A percentile compares a stretch with the other conserved stretches of the same genome.
phyloP scores from a whole-genome alignment of 2,329 filamentous ascomycete genomes.

The Aureobasidium sp. region DNA sequence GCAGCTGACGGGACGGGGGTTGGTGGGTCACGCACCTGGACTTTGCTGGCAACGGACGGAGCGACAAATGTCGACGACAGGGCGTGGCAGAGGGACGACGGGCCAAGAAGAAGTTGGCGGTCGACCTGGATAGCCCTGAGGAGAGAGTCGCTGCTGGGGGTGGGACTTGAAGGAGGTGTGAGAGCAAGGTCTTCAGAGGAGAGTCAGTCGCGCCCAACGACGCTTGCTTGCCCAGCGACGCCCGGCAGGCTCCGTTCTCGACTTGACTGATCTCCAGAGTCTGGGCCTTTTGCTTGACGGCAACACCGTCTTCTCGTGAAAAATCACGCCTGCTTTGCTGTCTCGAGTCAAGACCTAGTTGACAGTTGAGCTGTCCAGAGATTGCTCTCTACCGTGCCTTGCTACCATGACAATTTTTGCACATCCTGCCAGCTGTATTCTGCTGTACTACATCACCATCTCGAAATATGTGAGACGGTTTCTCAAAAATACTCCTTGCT shows the following conservation, averaged over 20 bases:
- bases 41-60: background rate
- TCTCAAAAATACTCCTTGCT: background rate
- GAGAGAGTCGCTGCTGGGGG: background rate
- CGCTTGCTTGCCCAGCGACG: background rate
- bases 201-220: background rate
- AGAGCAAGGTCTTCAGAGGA: background rate
- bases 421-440: background rate
- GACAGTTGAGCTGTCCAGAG: background rate
- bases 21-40: conserved; percentile 9
- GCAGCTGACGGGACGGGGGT: conserved; percentile 5
- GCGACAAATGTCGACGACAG: conserved; percentile 1
- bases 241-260: background rate
- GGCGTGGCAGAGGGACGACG: background rate
- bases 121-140: conserved; percentile 4
- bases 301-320: background rate
- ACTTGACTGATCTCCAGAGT: background rate
- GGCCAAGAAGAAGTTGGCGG: conserved; percentile 5
- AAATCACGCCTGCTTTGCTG: background rate
- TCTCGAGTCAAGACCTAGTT: background rate
- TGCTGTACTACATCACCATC: background rate
- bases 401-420: background rate
- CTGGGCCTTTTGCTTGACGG: background rate
- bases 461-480: background rate
- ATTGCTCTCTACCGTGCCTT: background rate
- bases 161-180: background rate